phyloP scores from a whole-genome alignment of 2,329 filamentous ascomycete species.

The Colletotrichum liriopes region DNA sequence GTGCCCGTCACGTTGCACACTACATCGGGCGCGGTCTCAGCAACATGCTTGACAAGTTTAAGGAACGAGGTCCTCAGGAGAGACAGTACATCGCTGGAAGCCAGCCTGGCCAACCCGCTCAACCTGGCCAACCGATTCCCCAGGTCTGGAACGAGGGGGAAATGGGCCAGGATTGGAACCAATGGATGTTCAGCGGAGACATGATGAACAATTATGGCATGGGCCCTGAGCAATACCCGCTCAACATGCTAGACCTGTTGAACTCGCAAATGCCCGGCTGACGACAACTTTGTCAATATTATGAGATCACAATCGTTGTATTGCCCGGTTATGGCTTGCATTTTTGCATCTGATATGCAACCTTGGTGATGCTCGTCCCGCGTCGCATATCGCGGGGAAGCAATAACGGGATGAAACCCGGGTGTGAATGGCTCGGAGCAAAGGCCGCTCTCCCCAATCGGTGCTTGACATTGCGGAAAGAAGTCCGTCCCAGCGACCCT shows the following conservation, averaged over 20 bases:
- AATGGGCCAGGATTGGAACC: conserved; percentile 45
- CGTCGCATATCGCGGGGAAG: not conserved
- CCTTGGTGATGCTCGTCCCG: conserved; percentile 17
- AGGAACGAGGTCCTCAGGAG: conserved; percentile 43
- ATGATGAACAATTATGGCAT: conserved; percentile 44
- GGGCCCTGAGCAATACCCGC: conserved; percentile 44
- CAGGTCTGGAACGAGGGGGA: conserved; percentile 30
- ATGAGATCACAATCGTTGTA: conserved; percentile 15
- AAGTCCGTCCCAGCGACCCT: conserved; percentile 19
- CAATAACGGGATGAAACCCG: conserved; percentile 17
- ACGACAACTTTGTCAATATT: conserved; percentile 10
- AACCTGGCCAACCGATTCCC: conserved; percentile 12
- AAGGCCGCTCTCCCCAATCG: conserved; percentile 8
- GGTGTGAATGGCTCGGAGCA: conserved; percentile 2
- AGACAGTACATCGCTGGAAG: conserved; percentile 10
- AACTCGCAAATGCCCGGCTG: conserved; percentile 49
- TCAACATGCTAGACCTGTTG: conserved; percentile 47
- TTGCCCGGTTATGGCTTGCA: conserved; percentile 4
- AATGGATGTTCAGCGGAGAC: conserved; percentile 49
- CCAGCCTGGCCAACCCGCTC: conserved; percentile 10
- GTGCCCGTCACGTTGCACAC: conserved; percentile 50
- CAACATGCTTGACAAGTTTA: conserved; percentile 51
- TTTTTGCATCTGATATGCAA: conserved; percentile 11
- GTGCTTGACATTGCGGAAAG: conserved; percentile 10
- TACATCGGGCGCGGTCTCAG: conserved; percentile 50